Evolutionary conservation across 768 basidiomycete genomes (phyloP), one percentile per base, ranked within the genome.

Genomic region (Amanita rubescens): DNA sequence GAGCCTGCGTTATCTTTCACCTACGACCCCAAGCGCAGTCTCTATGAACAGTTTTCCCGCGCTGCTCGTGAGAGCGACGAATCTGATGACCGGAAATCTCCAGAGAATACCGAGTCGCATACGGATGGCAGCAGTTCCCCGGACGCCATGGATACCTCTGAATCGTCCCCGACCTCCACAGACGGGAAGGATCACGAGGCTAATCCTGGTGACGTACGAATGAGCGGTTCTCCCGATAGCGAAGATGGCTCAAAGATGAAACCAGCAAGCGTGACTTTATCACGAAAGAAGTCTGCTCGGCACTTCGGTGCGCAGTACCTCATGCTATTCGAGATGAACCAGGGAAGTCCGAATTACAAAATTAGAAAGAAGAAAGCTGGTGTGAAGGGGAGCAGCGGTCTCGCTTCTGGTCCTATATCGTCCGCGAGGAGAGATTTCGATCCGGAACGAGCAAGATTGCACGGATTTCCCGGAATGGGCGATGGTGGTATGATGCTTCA

Each of bases 1-100:
- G 94, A 95, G 68, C 94, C 94, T 10, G 93, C 92, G 1, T 68
- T 83, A 17, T 90, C 88, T 15, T 95, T 96, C 74, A 81, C 79
- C 25, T 96, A 94, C 68, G 92, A 96, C 64, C 79, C 87, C 11
- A 88, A 85, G 60, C 77, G 86, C 57, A 85, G 84, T 56, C 76
- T 96, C 19, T 95, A 87, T 65, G 93, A 96, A 60, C 93, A 96
- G 63, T 94, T 94, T 69, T 82, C 72, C 60, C 72, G 72, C 41
- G 70, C 72, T 9, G 63, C 69, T 7, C 73, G 72, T 5, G 70
- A 63, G 5, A 60, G 67, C n/a, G 73, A 75, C 8, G 72, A 69
- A 15, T 74, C 72, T 49, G 61, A 70, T 17, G 75, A 71, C 9
- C 52, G 24, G 24, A 30, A 43, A 19, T 53, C 52, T 27, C 30